Base-by-base conservation (phyloP, 2,329 filamentous ascomycete species). In the Beauveria sp. region DNA sequence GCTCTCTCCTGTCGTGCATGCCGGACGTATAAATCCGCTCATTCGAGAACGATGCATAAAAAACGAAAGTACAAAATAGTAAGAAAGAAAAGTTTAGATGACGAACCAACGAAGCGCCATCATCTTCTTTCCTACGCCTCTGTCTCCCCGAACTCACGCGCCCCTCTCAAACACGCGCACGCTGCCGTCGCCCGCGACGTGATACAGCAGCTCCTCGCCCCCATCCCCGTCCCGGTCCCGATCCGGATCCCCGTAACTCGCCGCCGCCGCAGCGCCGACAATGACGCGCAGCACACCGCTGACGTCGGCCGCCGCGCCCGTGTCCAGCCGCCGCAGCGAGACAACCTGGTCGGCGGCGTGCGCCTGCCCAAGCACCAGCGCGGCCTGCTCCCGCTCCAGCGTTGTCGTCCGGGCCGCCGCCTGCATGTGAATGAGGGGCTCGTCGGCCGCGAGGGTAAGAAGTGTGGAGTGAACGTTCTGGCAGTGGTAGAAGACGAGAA, bases 91-190 rank as follows among this genome's bases (percentile, higher is more conserved):
- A 22, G 20, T 22, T 22, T 16, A 38, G 5, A 38, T 38, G 14
- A 2, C 12, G 14, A 16, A 16, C 12, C 34, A 38, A 34, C 30
- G 10, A 12, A 1, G 30, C 10, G 30, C 30, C 30, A 12, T 34
- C 10, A 16, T 16, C 34, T 38, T 14, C 10, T 34, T 5, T 5
- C 12, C 28, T 9, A 8, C 8, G 22, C 22, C 22, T 24, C 22
- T 24, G 22, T 14, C 0, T 5, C 1, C 5, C 30, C 10, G 0
- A 1, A 14, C 30, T 66, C 64, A 75, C 8, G 73, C 65, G 22
- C 93, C 92, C 70, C 92, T 83, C 70, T 91, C 90, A 79, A 96
- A 97, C 8, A 96, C 90, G 69, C 80, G 88, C 26, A 92, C 90
- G 24, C 83, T 83, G 1, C 91, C 91, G 76, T 96, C 92, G 10